phyloP scores from a whole-genome alignment of 2,329 filamentous ascomycete genomes.

The Didymella keratinophila region DNA sequence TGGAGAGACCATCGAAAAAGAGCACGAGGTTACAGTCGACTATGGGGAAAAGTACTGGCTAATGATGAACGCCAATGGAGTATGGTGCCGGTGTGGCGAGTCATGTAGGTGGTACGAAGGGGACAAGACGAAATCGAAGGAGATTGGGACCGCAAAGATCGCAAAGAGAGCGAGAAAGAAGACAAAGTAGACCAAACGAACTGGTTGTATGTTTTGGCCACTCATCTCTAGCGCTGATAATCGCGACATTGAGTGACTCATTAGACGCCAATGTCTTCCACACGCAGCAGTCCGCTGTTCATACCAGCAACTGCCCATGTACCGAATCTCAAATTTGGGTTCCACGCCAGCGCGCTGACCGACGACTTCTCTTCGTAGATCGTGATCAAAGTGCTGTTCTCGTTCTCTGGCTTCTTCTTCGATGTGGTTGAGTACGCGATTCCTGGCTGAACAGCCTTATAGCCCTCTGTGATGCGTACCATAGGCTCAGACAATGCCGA shows the following conservation, averaged over 20 bases:
- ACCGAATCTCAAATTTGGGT: slow-evolving; percentile 58
- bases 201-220: background rate
- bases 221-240: background rate
- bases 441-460: slow-evolving; percentile 44
- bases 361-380: slow-evolving; percentile 57
- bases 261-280: slow-evolving; percentile 56
- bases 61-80: background rate
- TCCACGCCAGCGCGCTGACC: slow-evolving; percentile 58
- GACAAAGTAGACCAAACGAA: background rate
- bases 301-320: slow-evolving; percentile 62
- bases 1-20: background rate
- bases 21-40: background rate
- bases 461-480: slow-evolving; percentile 54
- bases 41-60: background rate
- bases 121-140: background rate
- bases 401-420: slow-evolving; percentile 32
- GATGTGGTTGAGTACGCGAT: slow-evolving; percentile 31
- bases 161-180: background rate
- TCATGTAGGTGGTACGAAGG: background rate
- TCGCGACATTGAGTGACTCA: background rate
- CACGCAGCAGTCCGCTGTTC: slow-evolving; percentile 57
- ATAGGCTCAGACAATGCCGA: slow-evolving; percentile 36
- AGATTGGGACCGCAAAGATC: background rate
- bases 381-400: slow-evolving; percentile 48
- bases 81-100: background rate